phyloP scores from a whole-genome alignment of 345 rosid genomes.

The Euclidium syriacum region DNA sequence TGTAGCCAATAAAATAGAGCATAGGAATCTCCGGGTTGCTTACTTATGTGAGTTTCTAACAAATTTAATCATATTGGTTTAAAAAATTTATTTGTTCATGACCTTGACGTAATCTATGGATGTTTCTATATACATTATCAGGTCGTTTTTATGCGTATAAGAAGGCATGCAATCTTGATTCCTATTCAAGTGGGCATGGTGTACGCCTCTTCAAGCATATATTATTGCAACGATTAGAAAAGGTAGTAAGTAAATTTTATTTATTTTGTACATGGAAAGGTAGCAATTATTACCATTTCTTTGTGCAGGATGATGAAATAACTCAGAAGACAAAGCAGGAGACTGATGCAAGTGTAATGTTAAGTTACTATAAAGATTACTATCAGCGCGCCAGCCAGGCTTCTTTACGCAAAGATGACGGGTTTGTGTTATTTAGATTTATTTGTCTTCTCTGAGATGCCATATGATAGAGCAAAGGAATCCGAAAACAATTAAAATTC shows the following conservation, averaged over 20 bases:
- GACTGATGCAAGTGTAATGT: slow-evolving; percentile 95
- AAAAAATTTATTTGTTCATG: background rate
- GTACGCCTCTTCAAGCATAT: slow-evolving; percentile 81
- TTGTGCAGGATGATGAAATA: slow-evolving; percentile 74
- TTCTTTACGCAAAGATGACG: slow-evolving; percentile 75
- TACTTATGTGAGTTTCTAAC: slow-evolving; percentile 57
- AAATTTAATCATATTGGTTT: background rate
- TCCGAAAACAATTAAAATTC: too few species aligned
- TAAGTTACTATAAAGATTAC: slow-evolving; percentile 76
- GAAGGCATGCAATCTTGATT: slow-evolving; percentile 70
- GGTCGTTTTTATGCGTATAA: slow-evolving; percentile 85
- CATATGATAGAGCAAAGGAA: too few species aligned
- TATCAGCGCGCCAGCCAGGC: slow-evolving; percentile 81
- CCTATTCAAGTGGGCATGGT: slow-evolving; percentile 77
- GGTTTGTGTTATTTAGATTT: slow-evolving; percentile 29
- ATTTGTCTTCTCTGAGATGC: too few species aligned
- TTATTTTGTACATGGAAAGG: background rate
- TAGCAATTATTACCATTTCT: background rate
- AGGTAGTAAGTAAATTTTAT: slow-evolving; percentile 44
- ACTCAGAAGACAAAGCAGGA: slow-evolving; percentile 78
- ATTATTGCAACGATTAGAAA: slow-evolving; percentile 68
- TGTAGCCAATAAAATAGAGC: slow-evolving; percentile 57
- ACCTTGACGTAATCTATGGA: background rate
- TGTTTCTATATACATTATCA: slow-evolving; percentile 28
- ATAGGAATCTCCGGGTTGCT: slow-evolving; percentile 49